These are phyloP conservation scores for Umbilicus rupestris DNA, from an alignment of 164 flowering plant species.

Conservation along the genomic window DNA sequence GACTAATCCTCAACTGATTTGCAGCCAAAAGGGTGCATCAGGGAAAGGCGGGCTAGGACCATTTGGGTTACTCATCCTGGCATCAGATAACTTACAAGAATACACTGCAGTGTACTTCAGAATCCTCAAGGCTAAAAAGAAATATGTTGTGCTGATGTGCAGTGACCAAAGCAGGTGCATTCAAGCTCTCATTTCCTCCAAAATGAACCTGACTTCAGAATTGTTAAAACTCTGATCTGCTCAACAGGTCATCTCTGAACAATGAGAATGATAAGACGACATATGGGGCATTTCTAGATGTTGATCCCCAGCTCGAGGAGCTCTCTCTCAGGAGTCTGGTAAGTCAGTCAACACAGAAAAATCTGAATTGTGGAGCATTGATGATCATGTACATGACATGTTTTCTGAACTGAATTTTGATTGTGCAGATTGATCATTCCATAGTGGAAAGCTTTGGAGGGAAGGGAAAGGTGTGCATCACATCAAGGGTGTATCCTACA, in stretches of 20 bases:
- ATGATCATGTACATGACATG: no score
- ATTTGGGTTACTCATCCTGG: constrained; percentile 46
- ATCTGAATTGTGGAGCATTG: neutral
- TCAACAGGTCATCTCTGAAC: constrained; percentile 32
- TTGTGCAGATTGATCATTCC: constrained; percentile 42
- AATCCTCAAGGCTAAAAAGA: constrained; percentile 32
- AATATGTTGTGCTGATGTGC: constrained; percentile 49
- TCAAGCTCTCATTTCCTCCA: no score
- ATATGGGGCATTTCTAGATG: constrained; percentile 34
- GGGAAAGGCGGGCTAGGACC: constrained; percentile 41
- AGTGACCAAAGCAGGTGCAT: constrained; percentile 58
- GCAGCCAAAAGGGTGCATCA: constrained; percentile 32
- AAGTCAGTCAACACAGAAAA: no score
- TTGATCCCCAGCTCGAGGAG: constrained; percentile 25
- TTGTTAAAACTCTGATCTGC: no score
- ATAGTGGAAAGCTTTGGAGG: constrained; percentile 45
- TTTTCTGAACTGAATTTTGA: neutral
- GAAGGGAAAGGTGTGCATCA: constrained; percentile 34
- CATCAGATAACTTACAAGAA: constrained; percentile 41
- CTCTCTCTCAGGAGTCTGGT: constrained; percentile 31
- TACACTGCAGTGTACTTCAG: constrained; percentile 50
- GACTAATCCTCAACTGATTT: constrained; percentile 36
- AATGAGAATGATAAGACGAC: constrained; percentile 24
- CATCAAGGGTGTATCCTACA: constrained; percentile 41
- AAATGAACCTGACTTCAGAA: no score